These are phyloP conservation scores for Artemisia princeps DNA, from an alignment of 140 eudicot species.

Conservation along the genomic window DNA sequence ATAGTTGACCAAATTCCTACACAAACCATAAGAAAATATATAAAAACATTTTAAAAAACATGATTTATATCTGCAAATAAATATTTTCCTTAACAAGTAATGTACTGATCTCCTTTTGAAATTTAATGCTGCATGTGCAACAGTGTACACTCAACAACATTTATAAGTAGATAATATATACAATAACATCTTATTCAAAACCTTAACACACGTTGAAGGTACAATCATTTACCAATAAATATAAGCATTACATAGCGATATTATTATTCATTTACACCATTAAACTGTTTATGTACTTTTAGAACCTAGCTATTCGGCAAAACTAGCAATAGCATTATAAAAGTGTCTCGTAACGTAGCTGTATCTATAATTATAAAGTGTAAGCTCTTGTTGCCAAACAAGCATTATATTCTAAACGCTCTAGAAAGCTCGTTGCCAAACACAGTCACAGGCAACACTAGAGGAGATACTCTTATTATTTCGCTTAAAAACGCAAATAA, in stretches of 20 bases:
- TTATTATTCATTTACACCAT: too few species aligned
- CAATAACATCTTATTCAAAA: constrained; percentile 6
- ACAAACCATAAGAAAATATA: background rate
- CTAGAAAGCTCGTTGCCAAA: too few species aligned
- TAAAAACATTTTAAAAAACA: background rate
- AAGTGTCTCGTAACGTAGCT: background rate
- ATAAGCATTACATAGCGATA: background rate
- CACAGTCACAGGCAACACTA: too few species aligned
- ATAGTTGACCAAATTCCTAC: constrained; percentile 23
- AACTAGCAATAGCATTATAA: too few species aligned
- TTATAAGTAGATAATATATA: background rate
- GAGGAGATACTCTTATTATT: too few species aligned
- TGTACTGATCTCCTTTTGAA: constrained; percentile 4
- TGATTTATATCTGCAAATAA: background rate
- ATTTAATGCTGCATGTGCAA: constrained; percentile 22
- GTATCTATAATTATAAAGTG: background rate
- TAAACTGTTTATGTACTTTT: too few species aligned
- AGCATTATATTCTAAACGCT: too few species aligned
- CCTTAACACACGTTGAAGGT: constrained; percentile 1
- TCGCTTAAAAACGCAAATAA: too few species aligned
- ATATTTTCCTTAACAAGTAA: constrained; percentile 14
- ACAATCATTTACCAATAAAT: constrained; percentile 6
- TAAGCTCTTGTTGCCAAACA: too few species aligned
- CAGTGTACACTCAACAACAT: constrained; percentile 10
- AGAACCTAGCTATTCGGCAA: too few species aligned